Base-by-base conservation (phyloP, 1,284 basidiomycete species). In the Marasmius fiardii region DNA sequence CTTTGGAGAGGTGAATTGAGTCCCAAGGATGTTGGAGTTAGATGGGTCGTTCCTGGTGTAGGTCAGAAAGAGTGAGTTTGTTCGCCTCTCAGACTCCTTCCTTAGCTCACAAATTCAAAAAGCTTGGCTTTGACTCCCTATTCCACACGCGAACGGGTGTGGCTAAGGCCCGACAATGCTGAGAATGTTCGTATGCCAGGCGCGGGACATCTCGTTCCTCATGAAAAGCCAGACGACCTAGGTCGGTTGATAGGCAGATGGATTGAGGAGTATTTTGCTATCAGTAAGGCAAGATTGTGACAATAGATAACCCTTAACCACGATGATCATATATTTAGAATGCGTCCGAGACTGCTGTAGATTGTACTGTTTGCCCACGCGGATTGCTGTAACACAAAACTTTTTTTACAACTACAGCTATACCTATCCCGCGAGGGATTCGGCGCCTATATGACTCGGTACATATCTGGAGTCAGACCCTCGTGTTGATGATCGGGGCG, bases 151-250 rank as follows among this genome's bases (percentile, higher is more conserved):
- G 69, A 77, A 51, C 69, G 76, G 23, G 83, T 85, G 10, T 88
- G 85, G 84, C 67, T 80, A n/a, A 69, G 88, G 34, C 76, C 80
- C 1, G 71, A 60, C 51, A 88, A 89, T 61, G 65, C 82, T 28
- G 78, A 77, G 11, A 88, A 90, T 64, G 67, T 81, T 1, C 67
- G 77, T n/a, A 76, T 90, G 52, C 61, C 68, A 10, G 72, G 65
- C 37, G 77, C 81, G 31, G 81, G 83, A 0, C 88, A 90, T 75
- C 67, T 90, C 74, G 74, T 81, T 41, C 67, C 71, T 1, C 79
- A 81, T 37, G 78, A 79, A 58, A 69, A 69, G 20, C 80, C 79
- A 2, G 53, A 63, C 33, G 71, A 72, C 39, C 64, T 79, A 14
- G 77, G 77, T 14, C 23, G 8, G 6, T 7, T 49, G 26, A 33